Base-by-base conservation (phyloP, 2,329 filamentous ascomycete species). In the Paraconiothyrium brasiliense region DNA sequence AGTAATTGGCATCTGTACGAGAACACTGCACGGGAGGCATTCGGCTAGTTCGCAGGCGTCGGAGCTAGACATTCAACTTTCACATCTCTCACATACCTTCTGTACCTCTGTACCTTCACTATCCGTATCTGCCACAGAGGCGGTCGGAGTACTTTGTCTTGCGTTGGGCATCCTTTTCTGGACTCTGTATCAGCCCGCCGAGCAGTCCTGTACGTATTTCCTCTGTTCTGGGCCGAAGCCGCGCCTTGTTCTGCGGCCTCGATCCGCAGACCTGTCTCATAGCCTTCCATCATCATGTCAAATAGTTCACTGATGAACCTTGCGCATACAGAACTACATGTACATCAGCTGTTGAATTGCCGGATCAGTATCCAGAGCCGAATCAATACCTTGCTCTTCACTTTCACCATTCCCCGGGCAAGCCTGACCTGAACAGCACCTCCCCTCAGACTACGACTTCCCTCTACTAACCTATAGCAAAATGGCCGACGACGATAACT, bases 401-500 rank as follows among this genome's bases (percentile, higher is more conserved):
- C 44, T 43, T 39, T n/a, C 41, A 60, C 67, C 71, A 58, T 27
- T 63, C 59, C 56, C 60, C 20, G 56, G 62, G 8, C 47, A 49
- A 58, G 54, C 57, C 52, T 57, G 55, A 65, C 37, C 65, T 64
- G 57, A 63, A 54, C 30, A 27, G 32, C 46, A 63, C 64, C 66
- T 69, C 67, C 65, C 71, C 27, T 20, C 4, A 37, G n/a, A n/a
- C 20, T 47, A 22, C 20, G 62, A 64, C 60, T 44, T 68, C 54
- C 67, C 63, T 73, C 69, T 65, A 71, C 57, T 41, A 8, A 41
- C 16, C 57, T 47, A 67, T 67, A 70, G 70, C 70, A 73, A 74
- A 55, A 81, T 80, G 76, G 82, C 85, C 73, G 87, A 89, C 76
- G 87, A 89, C 79, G 87, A 90, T 78, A 89, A 88, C 74, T 90